Evolutionary conservation across 345 rosid species (phyloP), one percentile per base, ranked within the genome.

Genomic region (Crucihimalaya himalaica): DNA sequence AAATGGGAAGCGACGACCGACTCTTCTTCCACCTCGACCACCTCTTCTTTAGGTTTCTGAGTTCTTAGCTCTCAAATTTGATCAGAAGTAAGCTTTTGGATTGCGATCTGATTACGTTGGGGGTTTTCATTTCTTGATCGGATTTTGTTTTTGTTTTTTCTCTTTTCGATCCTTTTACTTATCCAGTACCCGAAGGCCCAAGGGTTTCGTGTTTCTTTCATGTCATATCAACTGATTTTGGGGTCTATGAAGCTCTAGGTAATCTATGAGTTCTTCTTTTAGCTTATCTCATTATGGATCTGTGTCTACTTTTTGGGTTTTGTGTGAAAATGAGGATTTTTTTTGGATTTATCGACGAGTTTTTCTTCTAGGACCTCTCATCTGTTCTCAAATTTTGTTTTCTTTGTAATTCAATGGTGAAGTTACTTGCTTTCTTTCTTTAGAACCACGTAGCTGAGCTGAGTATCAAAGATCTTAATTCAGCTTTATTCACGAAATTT

Each of bases 1-100:
- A 68, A 46, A 78, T 79, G 77, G 62, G 75, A 72, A 74, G 74
- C 75, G 74, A 74, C 74, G 82, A 74, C 79, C 63, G 74, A 63
- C 72, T 79, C 79, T 56, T 63, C 71, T 62, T 32, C 39, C 32
- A 25, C 74, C 29, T 34, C 60, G 47, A 13, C 63, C 59, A 12
- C 55, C 54, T 68, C 74, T 48, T 71, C 18, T 50, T 72, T 78
- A 60, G 71, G 67, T 62, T 65, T 71, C 68, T 58, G 47, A 4
- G 12, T 51, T 51, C 46, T 10, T 50, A 16, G 28, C 64, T 59
- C 13, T 51, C 34, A 1, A 19, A 1, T 55, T 63, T 65, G 43
- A 56, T 74, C 60, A 46, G 40, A 74, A 59, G 23, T 56, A 13
- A 55, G 60, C 62, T 48, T 54, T 4, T 54, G 4, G 14, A 42